Evolutionary conservation across 139 green algal species (phyloP), one percentile per base, ranked within the genome.

Genomic region (Picochlorum sp.): DNA sequence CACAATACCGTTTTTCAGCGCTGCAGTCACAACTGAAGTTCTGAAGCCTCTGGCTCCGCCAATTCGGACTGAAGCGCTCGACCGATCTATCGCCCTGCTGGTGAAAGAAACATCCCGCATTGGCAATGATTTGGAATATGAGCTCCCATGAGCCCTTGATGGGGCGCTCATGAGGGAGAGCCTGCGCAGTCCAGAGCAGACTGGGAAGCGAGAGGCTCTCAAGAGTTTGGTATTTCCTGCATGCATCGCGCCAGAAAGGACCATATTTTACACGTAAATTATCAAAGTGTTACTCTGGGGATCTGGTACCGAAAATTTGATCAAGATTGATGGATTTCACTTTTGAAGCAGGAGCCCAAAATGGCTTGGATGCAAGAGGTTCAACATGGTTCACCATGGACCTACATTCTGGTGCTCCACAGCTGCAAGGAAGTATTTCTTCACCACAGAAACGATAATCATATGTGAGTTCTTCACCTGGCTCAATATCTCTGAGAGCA

Each of bases 1-100:
- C 20, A 99, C 92, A 54, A 99, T 98, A 44, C 92, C 94, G 28
- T 84, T 88, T 50, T 86, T 80, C 16, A 95, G 72, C 7, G 60
- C 70, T 70, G 78, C 77, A 18, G 51, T 62, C 9, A 66, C 52
- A 38, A 49, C 28, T 24, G 72, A 63, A 23, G 20, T 70, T 11
- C 67, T 28, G 14, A 79, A 63, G 8, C 60, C 60, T 21, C 72
- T 59, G n/a, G n/a, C 13, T 59, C n/a, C 18, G 18, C 47, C 18
- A 54, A 21, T 24, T 18, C n/a, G 47, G 7, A 10, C 8, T 21
- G n/a, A 20, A 18, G 14, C 15, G 45, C 16, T 15, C 45, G 45
- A 9, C 47, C 4, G 6, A 20, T 54, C n/a, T 54, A 54, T 26
- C 1, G 47, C n/a, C 18, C 47, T 21, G 18, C 47, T 8, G 2